These are phyloP conservation scores for Sporothrix brasiliensis DNA, from an alignment of 2,329 filamentous ascomycete species.

Conservation along the genomic window DNA sequence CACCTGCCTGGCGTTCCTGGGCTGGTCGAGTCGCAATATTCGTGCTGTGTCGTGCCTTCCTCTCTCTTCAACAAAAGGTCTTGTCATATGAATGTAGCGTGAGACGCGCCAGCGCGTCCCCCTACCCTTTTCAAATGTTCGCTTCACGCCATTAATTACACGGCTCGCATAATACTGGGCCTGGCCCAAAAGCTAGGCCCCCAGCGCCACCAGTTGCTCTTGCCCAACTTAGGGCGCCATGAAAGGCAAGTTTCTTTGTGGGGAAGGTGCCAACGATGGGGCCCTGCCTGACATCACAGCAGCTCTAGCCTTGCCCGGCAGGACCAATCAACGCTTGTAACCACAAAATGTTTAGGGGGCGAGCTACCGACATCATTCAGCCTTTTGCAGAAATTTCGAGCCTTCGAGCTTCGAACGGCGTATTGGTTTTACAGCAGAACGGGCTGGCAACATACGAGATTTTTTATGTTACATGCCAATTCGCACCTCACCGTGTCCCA, in stretches of 20 bases:
- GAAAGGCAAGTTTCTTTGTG: constrained; percentile 17
- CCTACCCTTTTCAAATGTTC: not conserved
- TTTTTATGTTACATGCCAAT: not conserved
- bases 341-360: not conserved
- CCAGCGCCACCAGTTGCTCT: constrained; percentile 3
- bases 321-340: constrained; percentile 18
- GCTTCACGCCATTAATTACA: constrained; percentile 26
- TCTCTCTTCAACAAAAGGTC: constrained; percentile 20
- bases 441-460: not conserved
- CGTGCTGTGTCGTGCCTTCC: constrained; percentile 23
- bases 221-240: constrained; percentile 8
- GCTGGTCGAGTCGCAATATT: constrained; percentile 21
- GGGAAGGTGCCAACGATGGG: constrained; percentile 7
- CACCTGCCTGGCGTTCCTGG: constrained; percentile 25
- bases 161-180: not conserved
- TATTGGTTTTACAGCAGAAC: not conserved
- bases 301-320: constrained; percentile 17
- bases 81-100: constrained; percentile 11
- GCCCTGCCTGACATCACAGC: not conserved
- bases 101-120: constrained; percentile 22
- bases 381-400: constrained; percentile 17
- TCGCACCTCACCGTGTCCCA: not conserved
- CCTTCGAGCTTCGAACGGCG: not conserved
- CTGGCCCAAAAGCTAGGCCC: not conserved
- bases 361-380: not conserved